These are phyloP conservation scores for Komagataella pseudopastoris DNA, from an alignment of 805 yeast species.

Conservation along the genomic window DNA sequence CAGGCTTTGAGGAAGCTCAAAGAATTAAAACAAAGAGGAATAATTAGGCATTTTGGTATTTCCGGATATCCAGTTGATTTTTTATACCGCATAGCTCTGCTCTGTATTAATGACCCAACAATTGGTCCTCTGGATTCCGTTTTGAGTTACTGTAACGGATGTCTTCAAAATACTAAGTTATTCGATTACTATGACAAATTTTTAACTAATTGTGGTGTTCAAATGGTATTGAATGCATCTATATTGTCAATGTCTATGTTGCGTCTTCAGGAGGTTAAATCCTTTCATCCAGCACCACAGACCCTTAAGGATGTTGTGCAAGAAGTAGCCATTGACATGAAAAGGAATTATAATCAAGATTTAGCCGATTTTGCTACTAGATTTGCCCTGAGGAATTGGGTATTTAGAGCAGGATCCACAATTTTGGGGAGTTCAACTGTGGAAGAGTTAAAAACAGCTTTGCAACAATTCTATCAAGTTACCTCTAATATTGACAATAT, in stretches of 20 bases:
- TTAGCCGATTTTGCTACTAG: slow-evolving; percentile 75
- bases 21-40: slow-evolving; percentile 48
- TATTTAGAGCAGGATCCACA: slow-evolving; percentile 35
- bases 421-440: slow-evolving; percentile 68
- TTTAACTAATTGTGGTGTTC: slow-evolving; percentile 37
- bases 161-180: slow-evolving; percentile 58
- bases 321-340: slow-evolving; percentile 25
- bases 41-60: slow-evolving; percentile 54
- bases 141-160: slow-evolving; percentile 69
- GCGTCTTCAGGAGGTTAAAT: slow-evolving; percentile 49
- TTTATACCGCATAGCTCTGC: slow-evolving; percentile 36
- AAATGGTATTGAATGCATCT: slow-evolving; percentile 63
- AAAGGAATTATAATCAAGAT: slow-evolving; percentile 32
- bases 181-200: slow-evolving; percentile 34
- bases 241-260: slow-evolving; percentile 81
- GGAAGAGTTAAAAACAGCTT: slow-evolving; percentile 50
- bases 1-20: slow-evolving; percentile 53
- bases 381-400: slow-evolving; percentile 57
- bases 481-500: slow-evolving; percentile 17
- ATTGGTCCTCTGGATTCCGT: slow-evolving; percentile 64
- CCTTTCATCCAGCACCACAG: slow-evolving; percentile 70
- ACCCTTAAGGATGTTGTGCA: slow-evolving; percentile 41
- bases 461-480: slow-evolving; percentile 40
- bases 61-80: slow-evolving; percentile 81
- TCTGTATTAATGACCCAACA: slow-evolving; percentile 19